These are phyloP conservation scores for Colletotrichum sp. DNA, from an alignment of 2,329 filamentous ascomycete species.

Conservation along the genomic window DNA sequence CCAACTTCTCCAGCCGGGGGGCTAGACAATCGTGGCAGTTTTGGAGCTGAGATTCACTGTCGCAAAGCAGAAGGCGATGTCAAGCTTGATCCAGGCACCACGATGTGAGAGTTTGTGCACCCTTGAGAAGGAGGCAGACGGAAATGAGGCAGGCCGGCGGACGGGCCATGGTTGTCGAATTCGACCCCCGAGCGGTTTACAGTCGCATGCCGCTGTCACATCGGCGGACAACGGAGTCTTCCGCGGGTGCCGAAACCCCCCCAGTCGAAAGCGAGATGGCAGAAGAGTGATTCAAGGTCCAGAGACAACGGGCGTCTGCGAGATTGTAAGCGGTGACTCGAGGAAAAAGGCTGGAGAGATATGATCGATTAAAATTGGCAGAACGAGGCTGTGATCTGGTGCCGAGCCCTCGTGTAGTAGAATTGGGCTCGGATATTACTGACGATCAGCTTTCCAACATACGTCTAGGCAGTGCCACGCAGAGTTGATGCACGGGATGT, in stretches of 20 bases:
- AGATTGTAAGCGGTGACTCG: neutral
- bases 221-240: neutral
- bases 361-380: neutral
- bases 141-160: neutral
- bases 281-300: neutral
- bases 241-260: neutral
- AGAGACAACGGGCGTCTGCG: neutral
- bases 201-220: neutral
- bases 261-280: neutral
- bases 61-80: neutral
- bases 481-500: neutral
- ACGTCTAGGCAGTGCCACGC: neutral
- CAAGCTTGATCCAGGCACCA: neutral
- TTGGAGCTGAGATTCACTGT: neutral
- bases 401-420: neutral
- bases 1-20: neutral
- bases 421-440: neutral
- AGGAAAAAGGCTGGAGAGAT: neutral
- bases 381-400: neutral
- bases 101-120: neutral
- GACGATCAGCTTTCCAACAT: neutral
- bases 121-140: neutral
- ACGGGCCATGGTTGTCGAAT: neutral
- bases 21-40: neutral
- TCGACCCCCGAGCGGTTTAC: neutral